Evolutionary conservation across 441 rosid genomes (phyloP), one percentile per base, ranked within the genome.

Genomic region (Rhodomyrtus psidioides): DNA sequence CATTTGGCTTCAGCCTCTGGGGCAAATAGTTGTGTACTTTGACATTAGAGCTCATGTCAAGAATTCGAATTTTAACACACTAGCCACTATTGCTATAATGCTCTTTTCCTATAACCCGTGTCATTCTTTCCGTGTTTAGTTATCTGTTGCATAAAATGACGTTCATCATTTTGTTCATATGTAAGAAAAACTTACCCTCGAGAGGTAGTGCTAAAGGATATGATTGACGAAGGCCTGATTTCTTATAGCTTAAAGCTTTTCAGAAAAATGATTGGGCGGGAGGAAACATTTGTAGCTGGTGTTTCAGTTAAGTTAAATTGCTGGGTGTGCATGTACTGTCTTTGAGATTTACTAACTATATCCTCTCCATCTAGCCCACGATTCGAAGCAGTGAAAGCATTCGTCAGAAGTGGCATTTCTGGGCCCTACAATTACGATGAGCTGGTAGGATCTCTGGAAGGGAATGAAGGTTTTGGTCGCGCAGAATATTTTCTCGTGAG

Each of bases 401-500:
- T 83, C 51, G 90, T 97, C 9, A 90, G 86, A 89, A 94, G 94
- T 82, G 99, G 99, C 76, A 93, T 93, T 55, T 96, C 95, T 81
- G 99, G 99, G 76, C 83, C 94, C 21, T 89, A 85, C 90, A 91
- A 84, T 89, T 95, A 95, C 53, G 95, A 94, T 83, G 97, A 93
- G 88, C 88, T 97, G 86, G 85, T 97, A 26, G 98, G 95, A 86
- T 94, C 99, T 16, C 87, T 97, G 57, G 99, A 97, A 93, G 99
- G 99, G 87, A 93, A 95, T 17, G 93, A 96, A 92, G 99, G 98
- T 27, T 97, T 90, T 85, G 99, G 99, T 15, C 90, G 89, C 55
- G 98, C 94, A 15, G 99, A 97, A 88, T 96, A 95, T 90, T 97
- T 97, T 92, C 98, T 97, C 1, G 98, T 96, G 51, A 98, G 98